Base-by-base conservation (phyloP, 768 basidiomycete genomes). In the Pleurotus citrinopileatus region DNA sequence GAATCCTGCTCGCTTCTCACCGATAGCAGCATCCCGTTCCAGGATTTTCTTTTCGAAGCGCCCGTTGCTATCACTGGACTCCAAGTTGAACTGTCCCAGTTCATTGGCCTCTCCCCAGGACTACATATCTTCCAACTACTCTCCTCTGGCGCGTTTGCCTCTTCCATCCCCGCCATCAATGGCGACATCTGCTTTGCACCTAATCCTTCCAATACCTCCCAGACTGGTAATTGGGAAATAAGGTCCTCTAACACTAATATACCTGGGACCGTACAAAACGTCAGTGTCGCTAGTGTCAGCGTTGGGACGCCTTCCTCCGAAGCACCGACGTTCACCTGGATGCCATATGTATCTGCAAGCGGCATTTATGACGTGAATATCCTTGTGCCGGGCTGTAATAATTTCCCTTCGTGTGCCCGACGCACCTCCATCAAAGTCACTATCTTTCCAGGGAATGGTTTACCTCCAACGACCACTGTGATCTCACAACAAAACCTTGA, bases 101-200 rank as follows among this genome's bases (percentile, higher is more conserved):
- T 88, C 79, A 78, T 73, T 42, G 96, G 94, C 32, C 69, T 74
- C 7, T 81, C 84, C 6, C 81, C 91, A 3, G 97, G 95, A 38
- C 71, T 99, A 28, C 94, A 96, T 66, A 76, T 97, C 47, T 66
- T 98, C n/a, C 93, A 98, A 63, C 74, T 98, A 13, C 82, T 99
- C 17, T 94, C 93, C 2, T 87, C 91, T 15, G 97, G 96, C 55
- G 89, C 94, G 13, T 95, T 90, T 62, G 91, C 87, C 10, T 93
- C 92, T 1, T 81, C 92, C 1, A 69, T 90, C 52, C 65, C 70
- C 47, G 63, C 64, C 13, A 74, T 84, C 51, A 91, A 94, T 61
- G 71, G 69, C 3, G 63, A 73, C 36, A 89, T 90, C 1, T 94
- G 94, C 65, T 93, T 86, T 63, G 84, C 91, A 1, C 86, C 91